phyloP scores from a whole-genome alignment of 768 basidiomycete species.

The Pholiota molesta region DNA sequence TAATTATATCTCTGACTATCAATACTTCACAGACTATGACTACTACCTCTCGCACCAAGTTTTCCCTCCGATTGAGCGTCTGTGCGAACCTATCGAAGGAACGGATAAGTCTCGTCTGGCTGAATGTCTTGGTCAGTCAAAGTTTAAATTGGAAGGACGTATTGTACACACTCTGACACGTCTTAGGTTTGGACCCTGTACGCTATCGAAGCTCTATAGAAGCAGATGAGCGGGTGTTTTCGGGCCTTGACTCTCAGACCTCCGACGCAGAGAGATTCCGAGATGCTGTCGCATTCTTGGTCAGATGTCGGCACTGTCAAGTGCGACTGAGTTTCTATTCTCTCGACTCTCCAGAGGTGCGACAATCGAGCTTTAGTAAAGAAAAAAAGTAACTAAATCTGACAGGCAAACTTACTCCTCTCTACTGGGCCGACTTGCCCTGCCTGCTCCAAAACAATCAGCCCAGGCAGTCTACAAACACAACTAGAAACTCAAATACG shows the following conservation, averaged over 20 bases:
- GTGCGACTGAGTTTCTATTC: conserved; percentile 59
- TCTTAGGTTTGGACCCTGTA: conserved; percentile 39
- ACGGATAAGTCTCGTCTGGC: conserved; percentile 91
- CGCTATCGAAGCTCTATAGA: conserved; percentile 37
- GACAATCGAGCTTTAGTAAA: conserved; percentile 16
- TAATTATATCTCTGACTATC: conserved; percentile 3
- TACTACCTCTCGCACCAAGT: conserved; percentile 92
- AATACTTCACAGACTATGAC: conserved; percentile 70
- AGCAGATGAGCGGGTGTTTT: conserved; percentile 67
- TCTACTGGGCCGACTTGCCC: conserved; percentile 72
- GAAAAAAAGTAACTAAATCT: not conserved
- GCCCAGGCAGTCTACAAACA: conserved; percentile 65
- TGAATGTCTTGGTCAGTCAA: conserved; percentile 81
- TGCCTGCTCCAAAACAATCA: conserved; percentile 58
- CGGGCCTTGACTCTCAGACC: conserved; percentile 85
- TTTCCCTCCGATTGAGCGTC: conserved; percentile 89
- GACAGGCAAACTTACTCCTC: conserved; percentile 68
- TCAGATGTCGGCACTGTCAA: conserved; percentile 80
- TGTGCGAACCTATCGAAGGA: conserved; percentile 96
- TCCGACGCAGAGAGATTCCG: conserved; percentile 88
- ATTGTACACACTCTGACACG: conserved; percentile 50
- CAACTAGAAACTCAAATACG: conserved; percentile 92
- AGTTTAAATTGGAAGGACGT: conserved; percentile 18
- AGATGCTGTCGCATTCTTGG: conserved; percentile 67
- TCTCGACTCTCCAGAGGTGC: conserved; percentile 60